Base-by-base conservation (phyloP, 805 yeast species). In the Cyberlindnera sargentensis region DNA sequence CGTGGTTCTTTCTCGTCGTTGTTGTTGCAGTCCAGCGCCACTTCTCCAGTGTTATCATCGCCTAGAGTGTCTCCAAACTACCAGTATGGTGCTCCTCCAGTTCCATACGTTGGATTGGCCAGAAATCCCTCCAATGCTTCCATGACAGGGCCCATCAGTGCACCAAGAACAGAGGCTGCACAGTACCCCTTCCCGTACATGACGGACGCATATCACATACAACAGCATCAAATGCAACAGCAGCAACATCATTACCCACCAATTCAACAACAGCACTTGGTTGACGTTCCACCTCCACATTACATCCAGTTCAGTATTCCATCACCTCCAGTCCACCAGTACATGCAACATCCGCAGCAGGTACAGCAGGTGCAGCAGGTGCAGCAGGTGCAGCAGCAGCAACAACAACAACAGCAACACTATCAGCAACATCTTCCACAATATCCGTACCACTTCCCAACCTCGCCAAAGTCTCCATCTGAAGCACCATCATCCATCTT, bases 381-480 rank as follows among this genome's bases (percentile, higher is more conserved):
- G 25, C 36, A 20, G 26, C 36, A 34, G 9, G 7, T n/a, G 8
- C 42, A 40, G 8, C 42, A 40, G 27, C 42, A 40, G 4, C 36
- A 39, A 5, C 42, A 34, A 5, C 42, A 33, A 8, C 37, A 38
- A 10, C 34, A 31, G 11, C 36, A 31, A 9, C 35, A 38, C 15
- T 23, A 39, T 6, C 37, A 10, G 9, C 29, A 11, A 4, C 37
- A 25, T 4, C 34, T 27, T 6, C 31, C 20, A 4, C 37, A 33
- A 29, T 31, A 28, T 8, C 37, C 33, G 34, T 26, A 35, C 4
- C 29, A 31, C 8, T 30, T 31, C 32, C 8, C 40, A 40, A 36
- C 20, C 25, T 8, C 24, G 15, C 4, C 34, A 40, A 15, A 37
- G 35, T 5, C 34, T n/a, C 11, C 41, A 35, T 23, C 35, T 24